phyloP scores from a whole-genome alignment of 768 basidiomycete species.

The Russula sp. region DNA sequence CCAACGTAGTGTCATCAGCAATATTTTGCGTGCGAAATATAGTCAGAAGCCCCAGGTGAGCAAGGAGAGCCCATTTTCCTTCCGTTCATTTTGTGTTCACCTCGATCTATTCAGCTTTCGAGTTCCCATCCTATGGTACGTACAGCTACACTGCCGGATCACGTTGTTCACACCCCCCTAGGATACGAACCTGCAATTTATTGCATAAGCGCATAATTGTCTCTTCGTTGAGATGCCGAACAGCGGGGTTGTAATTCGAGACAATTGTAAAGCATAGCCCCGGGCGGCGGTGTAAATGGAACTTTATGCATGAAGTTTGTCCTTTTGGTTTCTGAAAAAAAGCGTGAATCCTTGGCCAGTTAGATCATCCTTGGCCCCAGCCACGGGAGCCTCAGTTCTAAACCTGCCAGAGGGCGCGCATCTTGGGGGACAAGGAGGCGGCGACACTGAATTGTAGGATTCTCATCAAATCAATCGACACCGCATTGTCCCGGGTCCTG shows the following conservation, averaged over 20 bases:
- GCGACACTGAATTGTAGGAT: background rate
- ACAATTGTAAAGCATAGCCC: background rate
- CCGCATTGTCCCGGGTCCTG: background rate
- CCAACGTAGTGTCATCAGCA: slow-evolving; percentile 28
- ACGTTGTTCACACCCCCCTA: slow-evolving; percentile 9
- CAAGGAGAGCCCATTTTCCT: background rate
- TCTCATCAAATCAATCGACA: background rate
- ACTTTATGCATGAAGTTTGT: background rate
- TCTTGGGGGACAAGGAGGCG: background rate
- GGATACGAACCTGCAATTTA: slow-evolving; percentile 30
- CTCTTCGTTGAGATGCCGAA: background rate
- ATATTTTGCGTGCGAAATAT: slow-evolving; percentile 51
- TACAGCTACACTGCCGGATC: background rate
- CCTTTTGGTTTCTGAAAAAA: background rate
- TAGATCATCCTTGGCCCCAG: no score
- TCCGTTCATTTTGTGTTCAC: background rate
- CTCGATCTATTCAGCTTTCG: slow-evolving; percentile 36
- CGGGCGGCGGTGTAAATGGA: background rate
- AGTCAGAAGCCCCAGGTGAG: slow-evolving; percentile 57
- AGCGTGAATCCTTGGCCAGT: background rate
- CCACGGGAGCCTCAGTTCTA: background rate
- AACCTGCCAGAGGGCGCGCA: background rate
- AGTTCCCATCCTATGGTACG: slow-evolving; percentile 66
- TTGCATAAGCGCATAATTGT: slow-evolving; percentile 22
- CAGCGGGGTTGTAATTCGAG: background rate